Conservation (phyloP, 768 basidiomycete genomes). For the Termitomyces titanicus region DNA sequence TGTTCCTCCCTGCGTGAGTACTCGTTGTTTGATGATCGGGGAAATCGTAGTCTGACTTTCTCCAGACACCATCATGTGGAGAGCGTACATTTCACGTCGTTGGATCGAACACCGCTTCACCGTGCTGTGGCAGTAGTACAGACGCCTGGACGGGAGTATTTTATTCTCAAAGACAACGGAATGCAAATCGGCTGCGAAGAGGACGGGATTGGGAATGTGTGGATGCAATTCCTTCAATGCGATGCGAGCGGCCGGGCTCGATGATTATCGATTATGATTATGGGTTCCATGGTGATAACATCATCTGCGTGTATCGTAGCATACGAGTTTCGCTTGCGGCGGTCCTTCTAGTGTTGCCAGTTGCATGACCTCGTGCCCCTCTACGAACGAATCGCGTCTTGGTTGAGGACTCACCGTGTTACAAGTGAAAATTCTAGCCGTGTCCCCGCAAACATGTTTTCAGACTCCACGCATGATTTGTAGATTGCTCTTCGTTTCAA, state of each 20-base stretch:
- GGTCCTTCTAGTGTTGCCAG: neutral
- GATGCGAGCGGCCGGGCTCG: slow-evolving; percentile 8
- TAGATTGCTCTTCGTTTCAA: no score
- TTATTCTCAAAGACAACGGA: slow-evolving; percentile 69
- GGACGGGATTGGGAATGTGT: slow-evolving; percentile 59
- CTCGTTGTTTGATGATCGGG: neutral
- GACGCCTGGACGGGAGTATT: slow-evolving; percentile 66
- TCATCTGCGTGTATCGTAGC: neutral
- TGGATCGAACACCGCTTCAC: slow-evolving; percentile 45
- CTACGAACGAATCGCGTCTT: no score
- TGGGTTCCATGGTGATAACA: neutral
- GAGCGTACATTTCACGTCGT: slow-evolving; percentile 61
- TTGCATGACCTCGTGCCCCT: no score
- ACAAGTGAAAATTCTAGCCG: neutral
- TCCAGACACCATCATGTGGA: slow-evolving; percentile 73
- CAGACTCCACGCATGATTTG: neutral
- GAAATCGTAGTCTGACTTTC: neutral
- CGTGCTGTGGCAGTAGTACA: slow-evolving; percentile 65
- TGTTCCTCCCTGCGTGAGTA: slow-evolving; percentile 68
- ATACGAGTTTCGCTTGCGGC: neutral
- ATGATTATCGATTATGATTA: no score
- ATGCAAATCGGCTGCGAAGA: slow-evolving; percentile 78
- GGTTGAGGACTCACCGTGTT: no score
- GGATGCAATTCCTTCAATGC: slow-evolving; percentile 60
- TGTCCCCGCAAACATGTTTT: no score